Percentiles rank a stretch among this genome's conserved stretches.
Evolutionary conservation across 371 early-diverging fungal species (phyloP).

Genomic region (Mortierella sp.): DNA sequence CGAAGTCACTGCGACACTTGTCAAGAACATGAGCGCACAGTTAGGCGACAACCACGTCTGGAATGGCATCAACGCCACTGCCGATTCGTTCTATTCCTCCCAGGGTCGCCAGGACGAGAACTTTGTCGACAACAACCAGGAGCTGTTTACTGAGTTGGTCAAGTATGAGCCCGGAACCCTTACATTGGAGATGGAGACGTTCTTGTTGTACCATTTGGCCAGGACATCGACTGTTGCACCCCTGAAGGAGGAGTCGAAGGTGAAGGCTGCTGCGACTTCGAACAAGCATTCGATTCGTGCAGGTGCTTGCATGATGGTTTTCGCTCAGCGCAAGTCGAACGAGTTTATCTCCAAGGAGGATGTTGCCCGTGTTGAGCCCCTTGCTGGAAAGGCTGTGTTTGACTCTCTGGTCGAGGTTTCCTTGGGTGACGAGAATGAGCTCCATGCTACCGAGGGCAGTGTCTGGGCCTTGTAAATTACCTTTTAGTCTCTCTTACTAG

Average conservation of each 20-base stretch:
- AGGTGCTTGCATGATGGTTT: slow-evolving; percentile 89
- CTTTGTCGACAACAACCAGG: slow-evolving; percentile 86
- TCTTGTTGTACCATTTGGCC: slow-evolving; percentile 90
- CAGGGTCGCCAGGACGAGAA: slow-evolving; percentile 86
- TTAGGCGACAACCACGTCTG: slow-evolving; percentile 71
- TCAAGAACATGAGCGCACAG: slow-evolving; percentile 53
- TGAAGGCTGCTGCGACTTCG: background rate
- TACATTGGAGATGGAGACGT: slow-evolving; percentile 95
- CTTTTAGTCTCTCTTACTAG: background rate
- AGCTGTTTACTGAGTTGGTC: slow-evolving; percentile 68
- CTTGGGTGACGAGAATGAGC: slow-evolving; percentile 62
- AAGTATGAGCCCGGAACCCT: slow-evolving; percentile 66
- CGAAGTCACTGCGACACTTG: slow-evolving; percentile 65
- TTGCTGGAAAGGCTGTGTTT: slow-evolving; percentile 80
- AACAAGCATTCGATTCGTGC: slow-evolving; percentile 72
- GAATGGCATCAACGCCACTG: slow-evolving; percentile 85
- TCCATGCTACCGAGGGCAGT: slow-evolving; percentile 68
- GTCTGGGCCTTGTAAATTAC: slow-evolving; percentile 66
- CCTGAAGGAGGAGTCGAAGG: slow-evolving; percentile 2
- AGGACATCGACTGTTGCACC: slow-evolving; percentile 59
- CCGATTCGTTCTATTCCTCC: slow-evolving; percentile 93
- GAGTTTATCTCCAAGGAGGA: slow-evolving; percentile 79
- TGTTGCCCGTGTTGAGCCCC: slow-evolving; percentile 70
- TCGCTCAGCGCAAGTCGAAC: slow-evolving; percentile 84
- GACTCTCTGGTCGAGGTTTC: slow-evolving; percentile 73